A percentile compares a stretch with the other conserved stretches of the same genome.
Evolutionary conservation across 2,329 filamentous ascomycete species (phyloP).

Genomic region (Pseudopyricularia javanii): DNA sequence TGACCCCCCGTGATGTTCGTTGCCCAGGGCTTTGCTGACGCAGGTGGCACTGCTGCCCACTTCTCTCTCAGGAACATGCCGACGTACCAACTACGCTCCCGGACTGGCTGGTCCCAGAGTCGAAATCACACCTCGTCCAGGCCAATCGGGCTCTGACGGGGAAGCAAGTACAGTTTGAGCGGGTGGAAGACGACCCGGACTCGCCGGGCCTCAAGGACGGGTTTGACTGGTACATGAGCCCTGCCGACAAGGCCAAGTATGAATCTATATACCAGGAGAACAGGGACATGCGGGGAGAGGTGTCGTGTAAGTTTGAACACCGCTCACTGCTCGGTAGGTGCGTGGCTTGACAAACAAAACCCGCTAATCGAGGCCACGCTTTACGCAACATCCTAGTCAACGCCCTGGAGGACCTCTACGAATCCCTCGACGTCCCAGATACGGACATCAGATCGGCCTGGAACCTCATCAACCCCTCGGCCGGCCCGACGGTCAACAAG

Average conservation of each 20-base stretch:
- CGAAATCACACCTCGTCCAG: constrained; percentile 81
- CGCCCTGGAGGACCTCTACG: constrained; percentile 72
- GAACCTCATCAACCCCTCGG: constrained; percentile 94
- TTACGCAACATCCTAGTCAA: constrained; percentile 42
- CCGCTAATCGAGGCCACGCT: no score
- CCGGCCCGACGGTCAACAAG: constrained; percentile 74
- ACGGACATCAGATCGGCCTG: constrained; percentile 82
- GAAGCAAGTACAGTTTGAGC: constrained; percentile 72
- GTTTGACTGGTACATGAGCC: constrained; percentile 99
- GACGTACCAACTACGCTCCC: constrained; percentile 80
- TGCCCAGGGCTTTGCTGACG: background rate
- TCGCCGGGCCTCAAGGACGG: constrained; percentile 80
- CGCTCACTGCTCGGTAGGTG: background rate
- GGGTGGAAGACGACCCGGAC: constrained; percentile 72
- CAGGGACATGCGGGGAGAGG: constrained; percentile 74
- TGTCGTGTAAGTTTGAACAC: constrained; percentile 49
- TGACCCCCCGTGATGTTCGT: background rate
- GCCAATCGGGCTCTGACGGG: constrained; percentile 69
- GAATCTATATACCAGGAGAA: constrained; percentile 95
- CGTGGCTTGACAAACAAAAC: no score
- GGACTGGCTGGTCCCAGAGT: constrained; percentile 95
- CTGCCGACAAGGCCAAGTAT: constrained; percentile 82
- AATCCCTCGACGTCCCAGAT: constrained; percentile 60
- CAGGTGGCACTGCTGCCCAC: background rate
- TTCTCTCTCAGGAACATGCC: constrained; percentile 56